Percentiles rank a stretch among this genome's conserved stretches.
Evolutionary conservation across 2,329 filamentous ascomycete genomes (phyloP).

Genomic region (Diaporthe vaccinii): DNA sequence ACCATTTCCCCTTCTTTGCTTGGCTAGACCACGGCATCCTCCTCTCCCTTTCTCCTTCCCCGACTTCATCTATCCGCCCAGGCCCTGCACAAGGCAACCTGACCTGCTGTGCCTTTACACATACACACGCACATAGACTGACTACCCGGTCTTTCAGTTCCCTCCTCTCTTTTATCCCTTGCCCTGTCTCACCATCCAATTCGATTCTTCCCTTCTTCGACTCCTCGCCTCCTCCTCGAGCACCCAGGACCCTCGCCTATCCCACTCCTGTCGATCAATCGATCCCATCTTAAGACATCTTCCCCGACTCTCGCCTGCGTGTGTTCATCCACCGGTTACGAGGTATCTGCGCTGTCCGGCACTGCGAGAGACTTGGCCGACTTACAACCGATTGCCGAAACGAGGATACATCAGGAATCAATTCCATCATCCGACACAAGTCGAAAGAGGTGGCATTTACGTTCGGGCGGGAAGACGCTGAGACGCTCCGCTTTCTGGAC

Average conservation of each 20-base stretch:
- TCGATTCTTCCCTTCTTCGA: constrained; percentile 14
- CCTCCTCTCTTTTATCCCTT: constrained; percentile 40
- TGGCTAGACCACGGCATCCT: constrained; percentile 35
- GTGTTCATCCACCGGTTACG: constrained; percentile 13
- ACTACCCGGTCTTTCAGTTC: constrained; percentile 38
- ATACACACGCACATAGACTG: constrained; percentile 11
- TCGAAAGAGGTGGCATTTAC: constrained; percentile 21
- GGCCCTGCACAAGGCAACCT: constrained; percentile 29
- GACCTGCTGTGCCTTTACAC: constrained; percentile 13
- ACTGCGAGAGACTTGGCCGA: constrained; percentile 33
- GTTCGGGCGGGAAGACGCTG: constrained; percentile 5
- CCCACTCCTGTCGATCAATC: constrained; percentile 21
- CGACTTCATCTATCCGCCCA: constrained; percentile 35
- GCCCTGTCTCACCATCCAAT: constrained; percentile 33
- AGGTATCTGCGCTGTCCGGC: constrained; percentile 37
- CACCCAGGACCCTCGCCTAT: constrained; percentile 20
- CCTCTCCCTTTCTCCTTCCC: constrained; percentile 33
- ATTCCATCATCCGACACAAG: background rate
- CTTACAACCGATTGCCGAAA: constrained; percentile 21
- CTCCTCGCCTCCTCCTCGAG: constrained; percentile 21
- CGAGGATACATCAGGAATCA: background rate
- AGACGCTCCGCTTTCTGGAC: constrained; percentile 15
- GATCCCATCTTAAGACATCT: constrained; percentile 17
- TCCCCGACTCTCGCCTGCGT: constrained; percentile 13
- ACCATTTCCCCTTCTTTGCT: constrained; percentile 38